Conservation (phyloP, 768 basidiomycete species). For the Tricholoma flavovirens region DNA sequence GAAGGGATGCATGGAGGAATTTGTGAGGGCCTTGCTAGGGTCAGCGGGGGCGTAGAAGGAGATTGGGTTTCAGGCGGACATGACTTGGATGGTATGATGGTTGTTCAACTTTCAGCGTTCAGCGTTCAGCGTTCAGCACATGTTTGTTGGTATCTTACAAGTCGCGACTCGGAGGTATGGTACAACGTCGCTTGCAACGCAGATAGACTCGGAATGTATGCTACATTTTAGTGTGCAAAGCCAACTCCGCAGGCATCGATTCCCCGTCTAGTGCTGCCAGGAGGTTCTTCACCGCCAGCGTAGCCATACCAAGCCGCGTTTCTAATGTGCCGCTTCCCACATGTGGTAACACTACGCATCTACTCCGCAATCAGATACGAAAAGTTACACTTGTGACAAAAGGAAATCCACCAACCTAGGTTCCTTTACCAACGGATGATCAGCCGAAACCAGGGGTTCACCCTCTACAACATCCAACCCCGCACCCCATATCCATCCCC, state of each 20-base stretch:
- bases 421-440: constrained; percentile 78
- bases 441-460: constrained; percentile 67
- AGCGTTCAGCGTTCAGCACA: too few relatives aligned
- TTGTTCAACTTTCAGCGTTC: too few relatives aligned
- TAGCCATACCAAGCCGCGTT: constrained; percentile 79
- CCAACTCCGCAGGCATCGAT: constrained; percentile 49
- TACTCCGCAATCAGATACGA: constrained; percentile 20
- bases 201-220: background rate
- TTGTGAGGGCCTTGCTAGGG: constrained; percentile 10
- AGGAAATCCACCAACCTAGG: constrained; percentile 43
- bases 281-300: constrained; percentile 63
- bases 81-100: background rate
- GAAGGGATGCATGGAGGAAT: constrained; percentile 18
- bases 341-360: constrained; percentile 83
- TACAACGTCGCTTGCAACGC: background rate
- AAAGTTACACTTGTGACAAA: background rate
- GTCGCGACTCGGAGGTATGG: too few relatives aligned
- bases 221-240: constrained; percentile 16
- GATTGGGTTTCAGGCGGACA: constrained; percentile 7
- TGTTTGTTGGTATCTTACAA: too few relatives aligned
- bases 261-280: constrained; percentile 48
- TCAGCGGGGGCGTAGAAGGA: constrained; percentile 3
- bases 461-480: constrained; percentile 93
- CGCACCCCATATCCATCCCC: constrained; percentile 85
- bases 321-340: constrained; percentile 87